Evolutionary conservation across 2,329 filamentous ascomycete genomes (phyloP).

Genomic region (Xylariaceae sp.): DNA sequence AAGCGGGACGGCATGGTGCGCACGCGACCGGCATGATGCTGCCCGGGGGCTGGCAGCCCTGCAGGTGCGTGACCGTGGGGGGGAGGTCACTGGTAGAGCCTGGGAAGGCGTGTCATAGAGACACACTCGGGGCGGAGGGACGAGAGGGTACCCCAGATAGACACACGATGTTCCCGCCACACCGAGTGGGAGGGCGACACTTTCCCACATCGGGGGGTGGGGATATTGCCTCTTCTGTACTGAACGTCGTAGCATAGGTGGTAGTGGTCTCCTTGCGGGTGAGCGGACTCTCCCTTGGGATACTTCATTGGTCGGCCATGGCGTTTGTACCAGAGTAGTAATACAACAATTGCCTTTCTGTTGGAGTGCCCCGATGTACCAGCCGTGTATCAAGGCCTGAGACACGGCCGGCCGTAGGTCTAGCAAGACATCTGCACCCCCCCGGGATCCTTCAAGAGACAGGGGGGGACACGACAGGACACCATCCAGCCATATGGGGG

Average conservation of each 20-base stretch:
- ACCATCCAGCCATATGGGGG: conserved; percentile 12
- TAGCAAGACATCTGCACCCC: conserved; percentile 4
- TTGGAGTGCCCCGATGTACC: conserved; percentile 13
- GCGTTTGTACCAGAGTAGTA: conserved; percentile 17
- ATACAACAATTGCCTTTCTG: conserved; percentile 19
- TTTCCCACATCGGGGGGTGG: conserved; percentile 27
- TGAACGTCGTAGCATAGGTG: conserved; percentile 14
- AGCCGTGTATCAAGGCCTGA: conserved; percentile 17
- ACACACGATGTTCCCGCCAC: conserved; percentile 13
- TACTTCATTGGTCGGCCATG: conserved; percentile 15
- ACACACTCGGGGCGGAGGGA: conserved; percentile 24
- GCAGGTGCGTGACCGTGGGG: conserved; percentile 16
- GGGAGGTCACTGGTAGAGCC: conserved; percentile 10
- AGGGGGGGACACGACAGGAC: conserved; percentile 11
- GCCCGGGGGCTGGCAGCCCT: conserved; percentile 16
- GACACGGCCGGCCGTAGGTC: conserved; percentile 13
- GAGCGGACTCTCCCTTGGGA: conserved; percentile 13
- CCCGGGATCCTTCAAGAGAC: conserved; percentile 4
- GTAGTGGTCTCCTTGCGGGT: conserved; percentile 10
- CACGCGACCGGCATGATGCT: conserved; percentile 20
- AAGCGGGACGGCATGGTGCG: conserved; percentile 19
- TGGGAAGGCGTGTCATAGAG: conserved; percentile 17
- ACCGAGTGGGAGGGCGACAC: conserved; percentile 17
- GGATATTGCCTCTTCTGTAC: conserved; percentile 29
- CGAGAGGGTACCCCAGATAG: conserved; percentile 21